Evolutionary conservation across 306 rosid genomes (phyloP), one percentile per base, ranked within the genome.

Genomic region (Hippophae tibetana): DNA sequence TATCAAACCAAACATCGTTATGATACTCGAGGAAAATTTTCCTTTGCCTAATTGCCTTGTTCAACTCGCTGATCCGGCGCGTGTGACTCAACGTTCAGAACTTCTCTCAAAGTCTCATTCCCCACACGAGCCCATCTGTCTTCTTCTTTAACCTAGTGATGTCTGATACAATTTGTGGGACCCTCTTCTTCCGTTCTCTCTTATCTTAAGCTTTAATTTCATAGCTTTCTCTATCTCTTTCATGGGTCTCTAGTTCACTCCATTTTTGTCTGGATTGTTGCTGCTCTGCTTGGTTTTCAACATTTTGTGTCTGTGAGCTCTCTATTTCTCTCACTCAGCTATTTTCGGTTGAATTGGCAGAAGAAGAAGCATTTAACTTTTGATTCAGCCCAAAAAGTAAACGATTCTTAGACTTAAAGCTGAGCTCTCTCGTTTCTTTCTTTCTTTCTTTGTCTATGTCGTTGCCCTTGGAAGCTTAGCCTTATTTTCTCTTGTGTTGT

Each of bases 331-430:
- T 64, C 64, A 40, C 67, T 47, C 63, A 42, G 40, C 45, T 57
- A 47, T 54, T 31, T 52, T 49, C 56, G 77, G 55, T 31, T 66
- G 68, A 72, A 61, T 76, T 74, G 64, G 61, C 63, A 62, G 70
- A 70, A 74, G 65, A 60, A 75, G 54, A 66, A 63, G 50, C 77
- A 80, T 84, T 69, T 62, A 41, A 51, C 64, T 43, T 46, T 13
- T 31, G 38, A 31, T 31, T 31, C 58, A 67, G 62, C 78, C 61
- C 78, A 52, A 65, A 85, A 82, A 78, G 69, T 62, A 40, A 64
- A 44, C 65, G 62, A 81, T 74, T 70, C 80, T 68, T 73, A 47
- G 68, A 69, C 75, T 72, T 72, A 59, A 74, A 72, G 72, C 71
- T 65, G 73, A 60, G 83, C 78, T 64, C 75, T 77, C 76, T 69